A percentile compares a stretch with the other conserved stretches of the same genome.
These are phyloP conservation scores for Colletotrichum gloeosporioides DNA, from an alignment of 2,329 filamentous ascomycete genomes.

Conservation along the genomic window DNA sequence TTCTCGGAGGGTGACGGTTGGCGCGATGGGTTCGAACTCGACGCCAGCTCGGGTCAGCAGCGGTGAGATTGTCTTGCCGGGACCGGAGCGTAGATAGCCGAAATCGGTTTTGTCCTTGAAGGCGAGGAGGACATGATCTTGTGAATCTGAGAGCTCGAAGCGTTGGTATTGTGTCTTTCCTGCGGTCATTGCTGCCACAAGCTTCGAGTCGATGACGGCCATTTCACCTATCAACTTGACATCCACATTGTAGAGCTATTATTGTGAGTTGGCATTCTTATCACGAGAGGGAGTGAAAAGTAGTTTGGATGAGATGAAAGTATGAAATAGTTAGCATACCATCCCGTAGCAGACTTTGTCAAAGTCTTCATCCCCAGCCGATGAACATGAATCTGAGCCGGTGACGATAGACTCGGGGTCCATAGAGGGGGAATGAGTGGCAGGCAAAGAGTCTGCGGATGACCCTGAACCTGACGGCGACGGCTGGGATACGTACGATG, in stretches of 20 bases:
- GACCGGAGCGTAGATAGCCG: conserved; percentile 26
- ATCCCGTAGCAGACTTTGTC: conserved; percentile 31
- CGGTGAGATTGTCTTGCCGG: conserved; percentile 23
- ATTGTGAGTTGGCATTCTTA: not conserved
- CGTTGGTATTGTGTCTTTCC: conserved; percentile 12
- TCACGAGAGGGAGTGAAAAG: not conserved
- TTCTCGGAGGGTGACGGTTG: conserved; percentile 23
- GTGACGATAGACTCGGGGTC: not conserved
- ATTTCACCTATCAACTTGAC: conserved; percentile 30
- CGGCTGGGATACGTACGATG: not conserved
- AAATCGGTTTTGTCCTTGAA: conserved; percentile 28
- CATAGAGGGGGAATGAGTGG: conserved; percentile 6
- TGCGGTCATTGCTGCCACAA: not conserved
- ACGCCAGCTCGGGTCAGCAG: conserved; percentile 20
- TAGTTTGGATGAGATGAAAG: fast-evolving
- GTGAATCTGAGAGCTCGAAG: conserved; percentile 23
- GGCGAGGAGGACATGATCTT: conserved; percentile 25
- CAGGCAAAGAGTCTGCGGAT: not conserved
- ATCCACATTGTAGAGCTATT: conserved; percentile 28
- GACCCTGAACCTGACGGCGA: not conserved
- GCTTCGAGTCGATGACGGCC: conserved; percentile 21
- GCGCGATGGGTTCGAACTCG: conserved; percentile 27
- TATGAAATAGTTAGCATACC: conserved; percentile 16
- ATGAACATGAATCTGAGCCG: conserved; percentile 2
- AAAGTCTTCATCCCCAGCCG: conserved; percentile 4